These are phyloP conservation scores for Stylosanthes scabra DNA, from an alignment of 331 rosid species.

Conservation along the genomic window DNA sequence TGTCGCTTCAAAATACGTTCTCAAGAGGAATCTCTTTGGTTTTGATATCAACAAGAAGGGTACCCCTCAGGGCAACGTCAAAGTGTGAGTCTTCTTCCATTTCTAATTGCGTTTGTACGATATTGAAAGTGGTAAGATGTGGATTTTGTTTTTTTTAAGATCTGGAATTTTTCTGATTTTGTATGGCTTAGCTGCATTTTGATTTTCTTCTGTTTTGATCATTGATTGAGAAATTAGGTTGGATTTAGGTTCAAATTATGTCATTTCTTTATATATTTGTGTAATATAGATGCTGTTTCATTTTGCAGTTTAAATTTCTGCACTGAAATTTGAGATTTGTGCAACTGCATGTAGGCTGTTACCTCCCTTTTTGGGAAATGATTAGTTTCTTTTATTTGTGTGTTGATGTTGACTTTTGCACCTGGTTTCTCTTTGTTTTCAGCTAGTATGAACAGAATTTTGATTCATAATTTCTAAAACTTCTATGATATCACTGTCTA, in stretches of 20 bases:
- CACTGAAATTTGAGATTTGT: conserved; percentile 12
- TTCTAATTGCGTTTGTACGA: neutral
- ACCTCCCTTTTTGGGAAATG: neutral
- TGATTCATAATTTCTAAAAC: conserved; percentile 9
- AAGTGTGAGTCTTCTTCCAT: conserved; percentile 64
- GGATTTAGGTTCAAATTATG: conserved; percentile 17
- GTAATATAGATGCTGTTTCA: neutral
- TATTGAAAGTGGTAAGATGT: neutral
- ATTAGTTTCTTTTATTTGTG: neutral
- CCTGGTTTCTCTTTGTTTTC: neutral
- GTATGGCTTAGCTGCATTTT: neutral
- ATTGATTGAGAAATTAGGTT: conserved; percentile 2
- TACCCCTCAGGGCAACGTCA: conserved; percentile 73
- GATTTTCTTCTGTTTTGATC: neutral
- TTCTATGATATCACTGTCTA: neutral
- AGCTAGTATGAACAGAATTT: neutral
- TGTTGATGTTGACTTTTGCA: conserved; percentile 13
- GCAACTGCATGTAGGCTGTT: conserved; percentile 16
- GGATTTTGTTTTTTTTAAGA: conserved; percentile 32
- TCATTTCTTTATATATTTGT: neutral
- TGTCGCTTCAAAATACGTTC: conserved; percentile 80
- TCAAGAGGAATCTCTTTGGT: conserved; percentile 79
- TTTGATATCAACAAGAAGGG: conserved; percentile 93
- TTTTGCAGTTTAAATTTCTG: neutral
- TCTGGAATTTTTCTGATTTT: neutral